A percentile compares a stretch with the other conserved stretches of the same genome.
These are phyloP conservation scores for Aschersonia sp. DNA, from an alignment of 2,329 filamentous ascomycete species.

Conservation along the genomic window DNA sequence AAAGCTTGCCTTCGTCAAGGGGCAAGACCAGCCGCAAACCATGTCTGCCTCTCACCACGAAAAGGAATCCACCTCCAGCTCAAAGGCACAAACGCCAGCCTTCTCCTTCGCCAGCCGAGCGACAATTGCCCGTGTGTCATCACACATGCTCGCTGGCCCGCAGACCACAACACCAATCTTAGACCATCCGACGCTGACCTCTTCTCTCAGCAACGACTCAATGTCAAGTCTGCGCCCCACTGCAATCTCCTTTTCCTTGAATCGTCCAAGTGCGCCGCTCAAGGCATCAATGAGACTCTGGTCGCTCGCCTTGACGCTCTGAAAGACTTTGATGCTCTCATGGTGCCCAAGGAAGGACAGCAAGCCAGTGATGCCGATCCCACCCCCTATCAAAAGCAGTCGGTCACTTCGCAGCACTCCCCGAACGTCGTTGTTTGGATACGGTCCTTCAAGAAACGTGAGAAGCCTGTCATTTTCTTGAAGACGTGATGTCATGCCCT, in stretches of 20 bases:
- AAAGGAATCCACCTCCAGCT: neutral
- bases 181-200: neutral
- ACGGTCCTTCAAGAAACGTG: neutral
- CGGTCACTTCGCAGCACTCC: neutral
- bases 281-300: neutral
- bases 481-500: neutral
- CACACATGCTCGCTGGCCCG: neutral
- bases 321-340: neutral
- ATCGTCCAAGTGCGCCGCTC: neutral
- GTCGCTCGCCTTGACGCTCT: neutral
- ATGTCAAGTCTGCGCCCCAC: neutral
- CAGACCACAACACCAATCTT: neutral
- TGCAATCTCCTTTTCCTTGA: no score
- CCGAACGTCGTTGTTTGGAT: neutral
- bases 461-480: neutral
- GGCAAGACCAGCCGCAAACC: neutral
- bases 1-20: no score
- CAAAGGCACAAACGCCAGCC: neutral
- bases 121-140: neutral
- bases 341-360: neutral
- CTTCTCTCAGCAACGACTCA: neutral
- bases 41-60: neutral
- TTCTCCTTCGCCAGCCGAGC: neutral
- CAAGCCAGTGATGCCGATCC: neutral
- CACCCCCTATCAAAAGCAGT: neutral